Evolutionary conservation across 768 basidiomycete genomes (phyloP).

Genomic region (Mycena galopus): DNA sequence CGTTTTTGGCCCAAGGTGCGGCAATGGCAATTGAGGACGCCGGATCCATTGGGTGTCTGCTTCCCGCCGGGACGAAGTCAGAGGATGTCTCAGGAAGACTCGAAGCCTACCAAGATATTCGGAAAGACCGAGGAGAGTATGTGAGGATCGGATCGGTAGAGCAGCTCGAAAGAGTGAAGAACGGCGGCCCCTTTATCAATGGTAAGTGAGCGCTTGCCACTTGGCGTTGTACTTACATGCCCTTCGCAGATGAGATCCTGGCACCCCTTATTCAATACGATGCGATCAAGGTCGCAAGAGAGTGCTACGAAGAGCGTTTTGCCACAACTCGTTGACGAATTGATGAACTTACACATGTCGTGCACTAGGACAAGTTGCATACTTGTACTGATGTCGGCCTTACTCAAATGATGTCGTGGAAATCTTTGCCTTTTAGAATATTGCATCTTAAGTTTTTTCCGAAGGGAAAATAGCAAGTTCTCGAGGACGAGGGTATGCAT

Average conservation of each 20-base stretch:
- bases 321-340: background rate
- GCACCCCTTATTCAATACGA: background rate
- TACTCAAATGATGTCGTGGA: too few species aligned
- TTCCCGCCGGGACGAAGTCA: slow-evolving; percentile 9
- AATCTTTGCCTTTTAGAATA: too few species aligned
- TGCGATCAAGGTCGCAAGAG: background rate
- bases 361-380: too few species aligned
- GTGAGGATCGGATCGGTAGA: background rate
- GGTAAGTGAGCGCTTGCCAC: background rate
- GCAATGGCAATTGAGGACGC: slow-evolving; percentile 42
- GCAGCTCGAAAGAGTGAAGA: background rate
- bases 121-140: slow-evolving; percentile 21
- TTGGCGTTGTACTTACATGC: background rate
- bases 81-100: slow-evolving; percentile 9
- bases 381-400: too few species aligned
- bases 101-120: background rate
- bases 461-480: too few species aligned
- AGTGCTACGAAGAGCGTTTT: background rate
- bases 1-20: slow-evolving; percentile 41
- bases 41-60: background rate
- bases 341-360: background rate
- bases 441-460: too few species aligned
- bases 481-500: too few species aligned
- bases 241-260: background rate
- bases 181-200: background rate